These are phyloP conservation scores for Garcia nutans DNA, from an alignment of 345 rosid species.

Conservation along the genomic window DNA sequence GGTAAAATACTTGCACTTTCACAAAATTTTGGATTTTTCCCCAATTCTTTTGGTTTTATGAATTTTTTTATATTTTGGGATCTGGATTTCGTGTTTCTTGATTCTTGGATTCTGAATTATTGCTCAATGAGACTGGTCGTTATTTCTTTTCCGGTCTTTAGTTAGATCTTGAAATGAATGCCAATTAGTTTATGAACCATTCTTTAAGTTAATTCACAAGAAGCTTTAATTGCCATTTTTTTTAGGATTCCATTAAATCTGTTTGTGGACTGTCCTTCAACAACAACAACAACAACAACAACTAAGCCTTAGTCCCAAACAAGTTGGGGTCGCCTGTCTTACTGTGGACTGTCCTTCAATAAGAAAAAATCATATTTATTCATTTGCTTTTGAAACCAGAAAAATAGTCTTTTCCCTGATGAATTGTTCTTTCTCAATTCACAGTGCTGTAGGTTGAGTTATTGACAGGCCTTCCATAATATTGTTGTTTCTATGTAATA, in stretches of 20 bases:
- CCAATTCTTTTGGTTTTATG: conserved; percentile 1
- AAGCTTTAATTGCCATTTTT: not conserved
- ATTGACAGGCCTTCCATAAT: not conserved
- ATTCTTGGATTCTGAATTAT: not conserved
- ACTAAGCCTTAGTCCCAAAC: too few relatives aligned
- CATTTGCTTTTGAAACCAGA: conserved; percentile 6
- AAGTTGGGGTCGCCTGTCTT: too few relatives aligned
- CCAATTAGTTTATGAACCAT: conserved; percentile 2
- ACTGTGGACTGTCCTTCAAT: not conserved
- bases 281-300: too few relatives aligned
- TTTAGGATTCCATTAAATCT: not conserved
- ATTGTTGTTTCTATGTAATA: too few relatives aligned
- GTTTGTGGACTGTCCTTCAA: not conserved
- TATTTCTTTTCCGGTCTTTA: not conserved
- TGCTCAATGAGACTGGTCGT: not conserved
- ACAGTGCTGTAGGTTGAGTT: not conserved
- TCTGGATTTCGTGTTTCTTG: conserved; percentile 9
- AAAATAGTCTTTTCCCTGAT: not conserved
- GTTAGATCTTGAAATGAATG: conserved; percentile 19
- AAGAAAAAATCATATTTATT: not conserved
- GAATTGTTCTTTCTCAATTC: not conserved
- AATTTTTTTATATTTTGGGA: conserved; percentile 17
- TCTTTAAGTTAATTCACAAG: not conserved
- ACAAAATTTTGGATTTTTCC: not conserved
- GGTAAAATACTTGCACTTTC: conserved; percentile 42